Conservation (phyloP, 306 rosid species). For the Lathyrus tuberosus region DNA sequence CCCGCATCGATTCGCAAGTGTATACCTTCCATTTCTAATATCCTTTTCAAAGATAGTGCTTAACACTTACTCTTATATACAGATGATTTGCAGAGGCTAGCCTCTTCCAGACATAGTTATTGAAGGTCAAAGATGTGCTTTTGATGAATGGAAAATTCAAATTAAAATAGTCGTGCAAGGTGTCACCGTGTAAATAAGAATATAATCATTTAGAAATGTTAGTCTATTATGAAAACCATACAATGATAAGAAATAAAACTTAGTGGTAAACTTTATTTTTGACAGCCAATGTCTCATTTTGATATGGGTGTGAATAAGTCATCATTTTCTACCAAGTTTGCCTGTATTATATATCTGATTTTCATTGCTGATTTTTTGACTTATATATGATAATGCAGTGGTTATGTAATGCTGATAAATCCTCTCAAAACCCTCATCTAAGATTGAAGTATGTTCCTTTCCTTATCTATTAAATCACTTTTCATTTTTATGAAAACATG, state of each 20-base stretch:
- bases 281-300: no score
- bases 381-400: constrained; percentile 61
- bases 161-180: background rate
- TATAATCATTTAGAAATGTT: background rate
- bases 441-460: constrained; percentile 75
- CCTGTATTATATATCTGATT: constrained; percentile 4
- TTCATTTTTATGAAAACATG: constrained; percentile 3
- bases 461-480: constrained; percentile 18
- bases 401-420: constrained; percentile 94
- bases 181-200: background rate
- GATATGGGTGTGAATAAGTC: background rate
- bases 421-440: constrained; percentile 73
- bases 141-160: constrained; percentile 14
- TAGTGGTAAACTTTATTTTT: background rate
- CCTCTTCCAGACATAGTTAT: no score
- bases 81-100: no score
- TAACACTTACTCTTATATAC: no score
- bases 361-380: constrained; percentile 6
- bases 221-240: background rate
- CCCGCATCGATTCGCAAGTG: no score
- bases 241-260: background rate
- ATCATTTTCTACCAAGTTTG: constrained; percentile 11
- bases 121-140: constrained; percentile 71
- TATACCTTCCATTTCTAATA: no score
- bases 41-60: no score